These are phyloP conservation scores for Trichomonas gallinae DNA, from an alignment of 208 protist genomes.

Conservation along the genomic window DNA sequence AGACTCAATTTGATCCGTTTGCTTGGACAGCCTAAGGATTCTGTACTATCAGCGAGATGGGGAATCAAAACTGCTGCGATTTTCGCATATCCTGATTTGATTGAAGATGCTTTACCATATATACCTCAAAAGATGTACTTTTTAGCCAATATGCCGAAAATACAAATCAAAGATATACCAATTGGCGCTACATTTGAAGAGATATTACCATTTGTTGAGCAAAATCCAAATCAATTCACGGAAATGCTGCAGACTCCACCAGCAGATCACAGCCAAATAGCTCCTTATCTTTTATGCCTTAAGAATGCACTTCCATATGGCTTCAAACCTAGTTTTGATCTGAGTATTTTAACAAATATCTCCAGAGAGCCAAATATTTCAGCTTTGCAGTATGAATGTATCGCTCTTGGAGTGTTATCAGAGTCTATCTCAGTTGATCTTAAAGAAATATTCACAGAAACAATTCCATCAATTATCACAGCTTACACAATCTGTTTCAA, in stretches of 20 bases:
- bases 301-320: not conserved
- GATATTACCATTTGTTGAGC: not conserved
- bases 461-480: not conserved
- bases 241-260: not conserved
- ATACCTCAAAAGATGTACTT: not conserved
- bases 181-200: not conserved
- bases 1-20: not conserved
- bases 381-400: not conserved
- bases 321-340: not conserved
- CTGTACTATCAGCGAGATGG: not conserved
- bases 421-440: not conserved
- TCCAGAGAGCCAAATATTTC: not conserved
- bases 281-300: not conserved
- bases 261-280: not conserved
- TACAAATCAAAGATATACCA: not conserved
- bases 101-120: not conserved
- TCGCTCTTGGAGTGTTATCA: not conserved
- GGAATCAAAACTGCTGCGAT: not conserved
- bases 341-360: not conserved
- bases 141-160: not conserved
- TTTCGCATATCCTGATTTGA: conserved; percentile 1
- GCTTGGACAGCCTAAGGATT: not conserved
- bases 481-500: not conserved
- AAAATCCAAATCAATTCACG: not conserved
- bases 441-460: not conserved